Conservation (phyloP, 2,329 filamentous ascomycete species). For the Colletotrichum higginsianum region DNA sequence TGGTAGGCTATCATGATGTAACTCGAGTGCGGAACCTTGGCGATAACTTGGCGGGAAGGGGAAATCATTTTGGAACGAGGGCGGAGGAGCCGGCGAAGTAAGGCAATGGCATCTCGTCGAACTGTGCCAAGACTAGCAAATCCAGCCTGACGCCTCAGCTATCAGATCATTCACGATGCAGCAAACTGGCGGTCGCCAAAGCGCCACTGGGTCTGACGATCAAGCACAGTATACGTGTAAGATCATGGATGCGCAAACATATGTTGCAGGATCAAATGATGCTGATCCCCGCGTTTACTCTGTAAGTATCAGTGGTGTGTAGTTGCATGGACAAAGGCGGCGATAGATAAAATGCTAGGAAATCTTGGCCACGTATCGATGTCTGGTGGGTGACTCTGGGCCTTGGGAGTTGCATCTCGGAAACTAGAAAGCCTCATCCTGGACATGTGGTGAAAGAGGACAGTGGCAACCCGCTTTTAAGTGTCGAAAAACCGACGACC, state of each 20-base stretch:
- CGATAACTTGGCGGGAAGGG: conserved; percentile 9
- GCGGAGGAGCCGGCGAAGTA: conserved; percentile 13
- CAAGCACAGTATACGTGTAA: conserved; percentile 2
- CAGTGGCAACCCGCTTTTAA: not conserved
- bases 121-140: not conserved
- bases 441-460: conserved; percentile 1
- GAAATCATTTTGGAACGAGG: conserved; percentile 2
- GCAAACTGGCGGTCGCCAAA: not conserved
- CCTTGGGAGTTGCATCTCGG: conserved; percentile 11
- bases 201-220: not conserved
- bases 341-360: conserved; percentile 5
- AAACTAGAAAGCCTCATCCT: conserved; percentile 6
- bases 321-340: no score
- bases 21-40: not conserved
- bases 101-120: not conserved
- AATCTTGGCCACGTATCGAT: conserved; percentile 4
- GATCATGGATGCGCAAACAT: conserved; percentile 5
- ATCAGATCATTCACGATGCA: not conserved
- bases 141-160: not conserved
- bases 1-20: not conserved
- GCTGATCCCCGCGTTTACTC: conserved; percentile 10
- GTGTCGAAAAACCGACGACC: conserved; percentile 10
- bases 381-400: not conserved
- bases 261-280: conserved; percentile 15
- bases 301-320: not conserved